These are phyloP conservation scores for Aspergillus sp. DNA, from an alignment of 2,329 filamentous ascomycete genomes.

Conservation along the genomic window DNA sequence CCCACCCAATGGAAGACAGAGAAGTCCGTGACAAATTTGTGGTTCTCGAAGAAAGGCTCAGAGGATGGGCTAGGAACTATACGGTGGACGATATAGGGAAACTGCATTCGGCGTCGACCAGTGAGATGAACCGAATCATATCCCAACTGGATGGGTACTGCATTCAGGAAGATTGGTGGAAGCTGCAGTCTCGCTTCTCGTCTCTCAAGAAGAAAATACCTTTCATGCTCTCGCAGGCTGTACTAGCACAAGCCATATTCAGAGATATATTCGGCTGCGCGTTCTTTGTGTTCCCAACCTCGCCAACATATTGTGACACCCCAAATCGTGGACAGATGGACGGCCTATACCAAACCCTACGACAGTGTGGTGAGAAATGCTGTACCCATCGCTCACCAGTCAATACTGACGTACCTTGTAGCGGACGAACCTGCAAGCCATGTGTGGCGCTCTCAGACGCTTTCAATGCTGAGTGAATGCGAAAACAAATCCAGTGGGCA, in stretches of 20 bases:
- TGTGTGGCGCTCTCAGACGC: constrained; percentile 16
- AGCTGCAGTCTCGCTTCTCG: background rate
- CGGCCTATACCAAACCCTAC: background rate
- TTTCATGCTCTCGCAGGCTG: background rate
- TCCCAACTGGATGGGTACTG: background rate
- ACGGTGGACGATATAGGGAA: background rate
- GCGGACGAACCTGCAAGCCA: background rate
- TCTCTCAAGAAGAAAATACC: background rate
- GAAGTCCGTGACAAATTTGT: background rate
- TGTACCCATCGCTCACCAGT: background rate
- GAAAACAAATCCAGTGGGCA: background rate
- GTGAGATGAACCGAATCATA: background rate
- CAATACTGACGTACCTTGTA: background rate
- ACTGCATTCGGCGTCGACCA: background rate
- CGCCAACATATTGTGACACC: too few species aligned
- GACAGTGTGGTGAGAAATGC: background rate
- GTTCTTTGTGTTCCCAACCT: background rate
- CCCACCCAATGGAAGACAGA: background rate
- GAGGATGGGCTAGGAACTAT: background rate
- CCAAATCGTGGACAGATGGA: background rate
- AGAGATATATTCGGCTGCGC: background rate
- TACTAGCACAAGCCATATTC: background rate
- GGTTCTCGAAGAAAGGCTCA: background rate
- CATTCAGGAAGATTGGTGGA: background rate
- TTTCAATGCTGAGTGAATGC: constrained; percentile 15